Evolutionary conservation across 257 asterid genomes (phyloP).

Genomic region (Misopates orontium): DNA sequence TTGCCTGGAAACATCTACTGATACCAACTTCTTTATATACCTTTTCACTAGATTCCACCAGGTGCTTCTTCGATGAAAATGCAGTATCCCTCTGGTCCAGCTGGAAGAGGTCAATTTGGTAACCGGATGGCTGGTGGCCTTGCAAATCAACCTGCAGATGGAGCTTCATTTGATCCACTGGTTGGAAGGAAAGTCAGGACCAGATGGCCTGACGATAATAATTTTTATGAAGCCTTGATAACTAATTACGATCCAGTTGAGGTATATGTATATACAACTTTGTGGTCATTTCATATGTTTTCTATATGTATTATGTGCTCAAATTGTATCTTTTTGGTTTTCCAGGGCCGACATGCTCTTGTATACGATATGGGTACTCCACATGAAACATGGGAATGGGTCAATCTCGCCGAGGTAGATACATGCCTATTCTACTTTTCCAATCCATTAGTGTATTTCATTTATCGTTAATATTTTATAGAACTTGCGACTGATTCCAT

Average conservation of each 20-base stretch:
- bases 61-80: constrained; percentile 58
- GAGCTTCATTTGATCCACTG: constrained; percentile 52
- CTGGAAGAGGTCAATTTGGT: constrained; percentile 76
- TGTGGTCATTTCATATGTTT: constrained; percentile 17
- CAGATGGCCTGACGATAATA: constrained; percentile 89
- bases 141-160: constrained; percentile 45
- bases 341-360: constrained; percentile 71
- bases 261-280: constrained; percentile 48
- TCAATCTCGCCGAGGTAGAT: constrained; percentile 72
- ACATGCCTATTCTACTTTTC: constrained; percentile 16
- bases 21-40: constrained; percentile 6
- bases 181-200: constrained; percentile 67
- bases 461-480: not conserved
- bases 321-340: constrained; percentile 25
- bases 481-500: not conserved
- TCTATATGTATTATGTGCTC: constrained; percentile 20
- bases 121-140: constrained; percentile 53
- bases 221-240: constrained; percentile 71
- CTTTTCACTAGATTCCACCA: constrained; percentile 52
- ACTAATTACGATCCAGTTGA: constrained; percentile 53
- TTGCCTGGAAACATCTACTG: constrained; percentile 6
- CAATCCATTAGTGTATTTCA: not conserved
- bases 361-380: constrained; percentile 60
- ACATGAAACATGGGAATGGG: constrained; percentile 75
- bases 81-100: constrained; percentile 63